Percentiles rank a stretch among this genome's conserved stretches.
phyloP scores from a whole-genome alignment of 352 stramenopile genomes.

The Globisporangium cederbergense region DNA sequence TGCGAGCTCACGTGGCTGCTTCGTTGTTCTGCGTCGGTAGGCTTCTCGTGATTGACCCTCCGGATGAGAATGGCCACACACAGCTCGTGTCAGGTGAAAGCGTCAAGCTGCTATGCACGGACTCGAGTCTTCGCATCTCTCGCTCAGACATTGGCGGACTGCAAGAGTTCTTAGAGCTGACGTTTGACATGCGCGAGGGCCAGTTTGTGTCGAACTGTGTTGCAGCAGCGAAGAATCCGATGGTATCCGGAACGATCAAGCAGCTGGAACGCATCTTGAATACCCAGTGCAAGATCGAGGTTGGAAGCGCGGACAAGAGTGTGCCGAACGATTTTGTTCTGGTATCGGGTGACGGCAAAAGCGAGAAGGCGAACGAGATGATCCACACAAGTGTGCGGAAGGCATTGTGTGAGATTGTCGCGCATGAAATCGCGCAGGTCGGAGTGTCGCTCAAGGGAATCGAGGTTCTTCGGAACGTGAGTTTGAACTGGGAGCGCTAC shows the following conservation, averaged over 20 bases:
- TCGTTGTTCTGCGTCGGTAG: conserved; percentile 71
- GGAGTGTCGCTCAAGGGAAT: conserved; percentile 75
- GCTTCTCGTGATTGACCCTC: conserved; percentile 65
- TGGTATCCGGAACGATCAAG: conserved; percentile 47
- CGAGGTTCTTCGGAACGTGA: conserved; percentile 74
- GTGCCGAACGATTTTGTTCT: conserved; percentile 63
- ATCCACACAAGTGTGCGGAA: conserved; percentile 70
- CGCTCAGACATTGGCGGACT: conserved; percentile 74
- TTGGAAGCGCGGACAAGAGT: conserved; percentile 39
- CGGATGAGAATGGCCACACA: conserved; percentile 42
- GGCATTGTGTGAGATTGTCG: conserved; percentile 77
- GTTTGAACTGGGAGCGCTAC: conserved; percentile 84
- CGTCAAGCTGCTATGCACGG: conserved; percentile 56
- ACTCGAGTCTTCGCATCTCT: conserved; percentile 58
- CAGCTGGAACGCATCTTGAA: conserved; percentile 74
- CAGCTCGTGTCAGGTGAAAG: conserved; percentile 74
- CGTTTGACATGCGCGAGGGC: conserved; percentile 76
- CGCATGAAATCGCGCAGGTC: conserved; percentile 77
- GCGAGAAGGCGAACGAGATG: conserved; percentile 65
- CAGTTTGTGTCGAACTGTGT: conserved; percentile 69
- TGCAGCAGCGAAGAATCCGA: conserved; percentile 52
- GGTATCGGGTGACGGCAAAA: conserved; percentile 68
- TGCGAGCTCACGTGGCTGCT: conserved; percentile 71
- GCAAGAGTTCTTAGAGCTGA: conserved; percentile 74
- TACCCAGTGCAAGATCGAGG: conserved; percentile 76